These are phyloP conservation scores for Saturnispora kantuleensis DNA, from an alignment of 805 yeast species.

Conservation along the genomic window DNA sequence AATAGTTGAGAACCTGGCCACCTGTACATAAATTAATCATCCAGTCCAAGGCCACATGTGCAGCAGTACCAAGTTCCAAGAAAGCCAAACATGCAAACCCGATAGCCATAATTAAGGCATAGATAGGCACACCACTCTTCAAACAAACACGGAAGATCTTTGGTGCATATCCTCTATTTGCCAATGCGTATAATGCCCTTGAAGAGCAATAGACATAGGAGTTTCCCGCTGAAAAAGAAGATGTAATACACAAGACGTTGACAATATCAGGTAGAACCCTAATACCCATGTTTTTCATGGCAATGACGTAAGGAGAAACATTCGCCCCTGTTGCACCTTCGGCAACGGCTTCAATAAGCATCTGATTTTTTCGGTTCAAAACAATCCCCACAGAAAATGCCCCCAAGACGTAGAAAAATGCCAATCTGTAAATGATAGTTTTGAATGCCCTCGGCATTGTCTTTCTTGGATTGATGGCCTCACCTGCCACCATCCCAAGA, in stretches of 20 bases:
- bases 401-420: conserved; percentile 62
- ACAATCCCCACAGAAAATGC: conserved; percentile 71
- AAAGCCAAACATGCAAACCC: conserved; percentile 21
- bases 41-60: conserved; percentile 24
- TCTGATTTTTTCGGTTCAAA: conserved; percentile 60
- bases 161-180: conserved; percentile 68
- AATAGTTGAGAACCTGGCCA: conserved; percentile 22
- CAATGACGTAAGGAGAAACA: conserved; percentile 74
- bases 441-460: conserved; percentile 72
- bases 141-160: conserved; percentile 50
- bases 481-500: conserved; percentile 78
- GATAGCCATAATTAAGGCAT: conserved; percentile 27
- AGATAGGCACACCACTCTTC: conserved; percentile 45
- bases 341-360: conserved; percentile 45
- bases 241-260: conserved; percentile 63
- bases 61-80: conserved; percentile 29
- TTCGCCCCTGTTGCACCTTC: conserved; percentile 66
- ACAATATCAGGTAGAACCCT: conserved; percentile 65
- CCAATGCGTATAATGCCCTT: conserved; percentile 56
- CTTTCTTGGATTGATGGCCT: conserved; percentile 48
- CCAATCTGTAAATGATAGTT: conserved; percentile 60
- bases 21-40: conserved; percentile 25
- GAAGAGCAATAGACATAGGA: conserved; percentile 70
- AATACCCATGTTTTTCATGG: conserved; percentile 63
- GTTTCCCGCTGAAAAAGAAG: conserved; percentile 80